A percentile compares a stretch with the other conserved stretches of the same genome.
phyloP scores from a whole-genome alignment of 2,329 filamentous ascomycete species.

The Penicillium capsulatum region DNA sequence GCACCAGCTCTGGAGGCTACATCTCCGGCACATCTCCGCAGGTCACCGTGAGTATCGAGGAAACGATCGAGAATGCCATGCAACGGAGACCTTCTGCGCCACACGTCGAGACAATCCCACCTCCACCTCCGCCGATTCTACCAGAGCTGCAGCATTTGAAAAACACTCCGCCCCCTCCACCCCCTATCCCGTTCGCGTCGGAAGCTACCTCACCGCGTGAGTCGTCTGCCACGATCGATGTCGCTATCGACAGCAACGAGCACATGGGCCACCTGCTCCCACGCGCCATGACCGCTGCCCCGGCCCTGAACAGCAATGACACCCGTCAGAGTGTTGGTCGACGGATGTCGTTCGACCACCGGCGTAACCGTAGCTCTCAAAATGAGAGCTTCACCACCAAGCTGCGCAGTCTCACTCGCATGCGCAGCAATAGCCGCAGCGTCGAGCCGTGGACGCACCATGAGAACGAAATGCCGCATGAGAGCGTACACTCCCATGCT shows the following conservation, averaged over 20 bases:
- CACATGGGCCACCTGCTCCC: slow-evolving; percentile 33
- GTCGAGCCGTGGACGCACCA: slow-evolving; percentile 23
- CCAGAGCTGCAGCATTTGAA: slow-evolving; percentile 59
- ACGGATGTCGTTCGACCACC: slow-evolving; percentile 45
- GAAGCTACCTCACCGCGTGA: slow-evolving; percentile 29
- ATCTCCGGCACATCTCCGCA: slow-evolving; percentile 33
- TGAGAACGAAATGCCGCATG: slow-evolving; percentile 26
- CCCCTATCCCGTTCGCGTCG: slow-evolving; percentile 32
- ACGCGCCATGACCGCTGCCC: slow-evolving; percentile 37
- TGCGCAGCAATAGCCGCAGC: slow-evolving; percentile 55
- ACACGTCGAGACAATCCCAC: slow-evolving; percentile 19
- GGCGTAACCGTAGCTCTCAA: slow-evolving; percentile 50
- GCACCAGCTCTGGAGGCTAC: slow-evolving; percentile 23
- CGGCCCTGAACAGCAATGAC: slow-evolving; percentile 25
- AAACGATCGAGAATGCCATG: slow-evolving; percentile 45
- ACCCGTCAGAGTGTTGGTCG: slow-evolving; percentile 30
- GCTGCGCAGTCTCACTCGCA: slow-evolving; percentile 53
- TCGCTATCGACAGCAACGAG: slow-evolving; percentile 38
- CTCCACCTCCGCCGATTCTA: slow-evolving; percentile 47
- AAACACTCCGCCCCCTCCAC: slow-evolving; percentile 49
- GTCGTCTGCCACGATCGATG: slow-evolving; percentile 40
- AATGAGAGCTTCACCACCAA: slow-evolving; percentile 56
- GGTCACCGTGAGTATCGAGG: slow-evolving; percentile 52
- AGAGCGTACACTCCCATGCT: slow-evolving; percentile 23
- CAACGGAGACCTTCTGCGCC: slow-evolving; percentile 11